Base-by-base conservation (phyloP, 495 filamentous ascomycete genomes). In the Podospora tetraspora region DNA sequence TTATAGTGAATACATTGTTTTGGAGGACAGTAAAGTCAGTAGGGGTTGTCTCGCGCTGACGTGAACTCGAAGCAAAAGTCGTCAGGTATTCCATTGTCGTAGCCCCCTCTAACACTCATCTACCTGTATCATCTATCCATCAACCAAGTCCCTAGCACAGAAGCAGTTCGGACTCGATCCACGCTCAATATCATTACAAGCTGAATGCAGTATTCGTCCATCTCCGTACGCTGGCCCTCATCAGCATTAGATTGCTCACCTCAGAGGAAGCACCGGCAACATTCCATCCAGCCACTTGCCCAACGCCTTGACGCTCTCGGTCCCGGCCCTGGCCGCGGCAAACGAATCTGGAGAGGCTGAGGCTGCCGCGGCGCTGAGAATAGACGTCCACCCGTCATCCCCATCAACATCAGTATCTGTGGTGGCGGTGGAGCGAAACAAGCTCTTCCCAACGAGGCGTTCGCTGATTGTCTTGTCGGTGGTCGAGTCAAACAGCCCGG, bases 401-500 rank as follows among this genome's bases (percentile, higher is more conserved):
- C 13, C 37, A 43, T 6, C 37, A 43, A 19, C 12, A 43, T 43
- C 37, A 43, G 13, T 0, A 43, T 19, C 13, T 5, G 13, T 7
- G 0, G 4, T 19, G 16, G 13, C 3, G 13, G 37, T 2, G 37
- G 43, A 52, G 8, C 43, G 43, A 52, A 7, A 52, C 43, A 52
- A n/a, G 16, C 3, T n/a, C 43, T 12, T 52, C 19, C 43, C 43
- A 6, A 52, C 16, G 19, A 52, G 43, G 43, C 64, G 62, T 0
- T 24, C 59, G 16, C 59, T 62, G 32, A 74, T 64, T 0, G 61
- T 62, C 2, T 64, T 63, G 10, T 71, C 68, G 60, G 37, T 56
- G 60, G 68, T 66, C 3, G 59, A n/a, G 43, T 9, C 16, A n/a
- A 52, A 13, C 57, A 76, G 60, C 0, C 73, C 72, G 32, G 72